Evolutionary conservation across 2,329 filamentous ascomycete species (phyloP).

Genomic region (Fusarium incarnatum): DNA sequence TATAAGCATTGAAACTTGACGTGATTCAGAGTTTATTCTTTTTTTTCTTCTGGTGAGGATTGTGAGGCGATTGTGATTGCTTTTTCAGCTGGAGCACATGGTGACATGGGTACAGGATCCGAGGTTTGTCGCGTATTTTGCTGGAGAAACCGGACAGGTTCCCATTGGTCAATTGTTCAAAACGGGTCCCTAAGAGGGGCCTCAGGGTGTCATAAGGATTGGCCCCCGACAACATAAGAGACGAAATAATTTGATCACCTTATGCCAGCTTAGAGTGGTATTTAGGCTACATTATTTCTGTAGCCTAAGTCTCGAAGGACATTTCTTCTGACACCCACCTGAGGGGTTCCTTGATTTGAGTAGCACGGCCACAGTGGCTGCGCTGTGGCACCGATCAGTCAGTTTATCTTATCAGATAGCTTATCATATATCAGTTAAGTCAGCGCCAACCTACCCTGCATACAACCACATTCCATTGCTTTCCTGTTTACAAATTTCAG

Average conservation of each 20-base stretch:
- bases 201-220: too few relatives aligned
- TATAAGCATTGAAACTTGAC: not conserved
- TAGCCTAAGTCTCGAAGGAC: too few relatives aligned
- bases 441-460: accelerated
- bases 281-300: too few relatives aligned
- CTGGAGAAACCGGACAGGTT: not conserved
- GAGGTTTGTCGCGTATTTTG: not conserved
- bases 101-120: not conserved
- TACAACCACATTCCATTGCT: too few relatives aligned
- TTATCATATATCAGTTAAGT: too few relatives aligned
- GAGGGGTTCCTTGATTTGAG: too few relatives aligned
- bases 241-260: too few relatives aligned
- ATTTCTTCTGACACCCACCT: too few relatives aligned
- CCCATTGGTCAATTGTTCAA: not conserved
- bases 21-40: not conserved
- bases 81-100: not conserved
- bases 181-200: too few relatives aligned
- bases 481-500: accelerated
- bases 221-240: too few relatives aligned
- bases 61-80: not conserved
- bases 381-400: not conserved
- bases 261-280: too few relatives aligned
- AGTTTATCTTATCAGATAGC: not conserved
- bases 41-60: not conserved
- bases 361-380: not conserved